Percentiles rank a stretch among this genome's conserved stretches.
Conservation (phyloP, 495 filamentous ascomycete genomes). For the Xylaria scruposa region DNA sequence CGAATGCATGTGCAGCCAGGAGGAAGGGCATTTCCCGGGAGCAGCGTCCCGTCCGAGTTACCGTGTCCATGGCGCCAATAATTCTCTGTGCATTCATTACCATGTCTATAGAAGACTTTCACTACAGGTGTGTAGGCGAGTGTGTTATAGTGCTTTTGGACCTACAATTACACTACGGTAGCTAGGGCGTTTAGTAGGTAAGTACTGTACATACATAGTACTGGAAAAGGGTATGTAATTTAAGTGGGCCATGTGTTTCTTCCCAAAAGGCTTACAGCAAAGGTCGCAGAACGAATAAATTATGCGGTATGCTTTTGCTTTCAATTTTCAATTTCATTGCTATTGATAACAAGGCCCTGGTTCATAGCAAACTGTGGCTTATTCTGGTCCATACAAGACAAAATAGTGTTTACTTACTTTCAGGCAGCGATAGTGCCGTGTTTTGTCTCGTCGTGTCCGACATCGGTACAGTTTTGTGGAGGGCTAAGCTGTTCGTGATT, state of each 20-base stretch:
- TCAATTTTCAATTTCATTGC: neutral
- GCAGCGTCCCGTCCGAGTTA: slow-evolving; percentile 15
- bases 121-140: neutral
- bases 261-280: neutral
- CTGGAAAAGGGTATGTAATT: neutral
- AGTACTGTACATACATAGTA: neutral
- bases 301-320: neutral
- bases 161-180: neutral
- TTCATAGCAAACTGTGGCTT: neutral
- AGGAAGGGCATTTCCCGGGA: slow-evolving; percentile 7
- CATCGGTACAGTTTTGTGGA: slow-evolving; percentile 8
- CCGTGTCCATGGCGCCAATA: slow-evolving; percentile 22
- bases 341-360: neutral
- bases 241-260: neutral
- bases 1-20: neutral
- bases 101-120: slow-evolving; percentile 1
- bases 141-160: neutral
- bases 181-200: no score
- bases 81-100: slow-evolving; percentile 13
- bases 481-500: slow-evolving; percentile 6
- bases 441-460: slow-evolving; percentile 12
- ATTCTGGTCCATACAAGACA: neutral
- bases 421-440: neutral
- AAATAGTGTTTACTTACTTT: neutral
- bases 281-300: neutral